Conservation (phyloP, 2,329 filamentous ascomycete species). For the Apiospora arundinis region DNA sequence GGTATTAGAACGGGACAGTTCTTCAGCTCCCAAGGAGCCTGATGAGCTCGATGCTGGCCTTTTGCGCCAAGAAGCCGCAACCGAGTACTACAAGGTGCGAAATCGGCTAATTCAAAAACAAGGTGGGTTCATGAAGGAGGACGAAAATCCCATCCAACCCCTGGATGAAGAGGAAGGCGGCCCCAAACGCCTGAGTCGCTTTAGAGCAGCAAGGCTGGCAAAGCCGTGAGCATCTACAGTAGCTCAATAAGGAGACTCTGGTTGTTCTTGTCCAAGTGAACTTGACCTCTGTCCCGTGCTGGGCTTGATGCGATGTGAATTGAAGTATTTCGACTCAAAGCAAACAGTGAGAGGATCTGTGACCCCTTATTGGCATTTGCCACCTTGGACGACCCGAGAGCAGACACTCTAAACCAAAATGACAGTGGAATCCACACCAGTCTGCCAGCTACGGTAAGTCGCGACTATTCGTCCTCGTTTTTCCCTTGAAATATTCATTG, state of each 20-base stretch:
- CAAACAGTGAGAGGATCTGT: neutral
- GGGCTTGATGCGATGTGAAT: conserved; percentile 14
- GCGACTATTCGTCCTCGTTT: neutral
- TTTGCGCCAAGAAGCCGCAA: conserved; percentile 77
- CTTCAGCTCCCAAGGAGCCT: conserved; percentile 46
- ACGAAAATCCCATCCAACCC: conserved; percentile 70
- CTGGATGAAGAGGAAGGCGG: conserved; percentile 71
- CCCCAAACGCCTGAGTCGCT: conserved; percentile 70
- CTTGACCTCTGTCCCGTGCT: neutral
- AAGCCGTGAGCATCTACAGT: conserved; percentile 46
- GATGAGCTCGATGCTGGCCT: conserved; percentile 76
- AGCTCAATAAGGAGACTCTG: conserved; percentile 29
- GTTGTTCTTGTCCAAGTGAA: conserved; percentile 20
- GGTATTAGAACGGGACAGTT: conserved; percentile 60
- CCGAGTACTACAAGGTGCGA: conserved; percentile 82
- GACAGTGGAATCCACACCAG: neutral
- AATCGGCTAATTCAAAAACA: conserved; percentile 84
- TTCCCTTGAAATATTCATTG: neutral
- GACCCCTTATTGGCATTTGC: neutral
- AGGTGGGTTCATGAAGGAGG: conserved; percentile 79
- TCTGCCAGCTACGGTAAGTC: neutral
- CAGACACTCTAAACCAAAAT: neutral
- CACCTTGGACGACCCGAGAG: neutral
- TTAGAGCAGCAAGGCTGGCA: conserved; percentile 73
- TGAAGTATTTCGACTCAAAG: neutral